phyloP scores from a whole-genome alignment of 2,329 filamentous ascomycete species.

The Exophiala alcalophila region DNA sequence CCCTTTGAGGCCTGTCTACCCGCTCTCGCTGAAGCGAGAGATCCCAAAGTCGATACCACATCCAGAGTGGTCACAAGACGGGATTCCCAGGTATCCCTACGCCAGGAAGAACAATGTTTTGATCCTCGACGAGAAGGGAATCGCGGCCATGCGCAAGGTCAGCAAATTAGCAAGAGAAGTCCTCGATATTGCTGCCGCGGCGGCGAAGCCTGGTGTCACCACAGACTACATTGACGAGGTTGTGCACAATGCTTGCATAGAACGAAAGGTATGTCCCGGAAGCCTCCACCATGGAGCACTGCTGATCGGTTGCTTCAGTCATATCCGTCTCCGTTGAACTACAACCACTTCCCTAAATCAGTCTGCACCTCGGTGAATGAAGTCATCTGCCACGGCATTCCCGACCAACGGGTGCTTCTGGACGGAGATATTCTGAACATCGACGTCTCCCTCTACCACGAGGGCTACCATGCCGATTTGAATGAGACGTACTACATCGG shows the following conservation, averaged over 20 bases:
- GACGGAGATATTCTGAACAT: slow-evolving; percentile 98
- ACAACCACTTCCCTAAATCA: slow-evolving; percentile 95
- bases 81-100: slow-evolving; percentile 67
- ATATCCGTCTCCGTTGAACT: slow-evolving; percentile 92
- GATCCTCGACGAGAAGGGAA: slow-evolving; percentile 73
- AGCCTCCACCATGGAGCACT: too few relatives aligned
- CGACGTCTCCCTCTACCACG: slow-evolving; percentile 90
- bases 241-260: slow-evolving; percentile 90
- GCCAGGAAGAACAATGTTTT: slow-evolving; percentile 76
- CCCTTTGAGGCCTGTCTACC: slow-evolving; percentile 78
- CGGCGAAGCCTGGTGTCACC: slow-evolving; percentile 82
- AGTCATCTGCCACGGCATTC: slow-evolving; percentile 97
- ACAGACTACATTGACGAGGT: slow-evolving; percentile 94
- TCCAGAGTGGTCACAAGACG: slow-evolving; percentile 85
- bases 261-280: slow-evolving; percentile 69
- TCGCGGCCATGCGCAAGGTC: slow-evolving; percentile 89
- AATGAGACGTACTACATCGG: slow-evolving; percentile 99
- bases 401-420: slow-evolving; percentile 78
- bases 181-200: slow-evolving; percentile 83
- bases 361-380: slow-evolving; percentile 96
- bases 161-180: slow-evolving; percentile 86
- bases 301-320: too few relatives aligned
- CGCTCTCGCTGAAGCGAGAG: slow-evolving; percentile 67
- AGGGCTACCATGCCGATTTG: slow-evolving; percentile 90
- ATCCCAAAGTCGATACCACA: slow-evolving; percentile 77